Evolutionary conservation across 345 rosid species (phyloP), one percentile per base, ranked within the genome.

Genomic region (Euphorbia tirucalli): DNA sequence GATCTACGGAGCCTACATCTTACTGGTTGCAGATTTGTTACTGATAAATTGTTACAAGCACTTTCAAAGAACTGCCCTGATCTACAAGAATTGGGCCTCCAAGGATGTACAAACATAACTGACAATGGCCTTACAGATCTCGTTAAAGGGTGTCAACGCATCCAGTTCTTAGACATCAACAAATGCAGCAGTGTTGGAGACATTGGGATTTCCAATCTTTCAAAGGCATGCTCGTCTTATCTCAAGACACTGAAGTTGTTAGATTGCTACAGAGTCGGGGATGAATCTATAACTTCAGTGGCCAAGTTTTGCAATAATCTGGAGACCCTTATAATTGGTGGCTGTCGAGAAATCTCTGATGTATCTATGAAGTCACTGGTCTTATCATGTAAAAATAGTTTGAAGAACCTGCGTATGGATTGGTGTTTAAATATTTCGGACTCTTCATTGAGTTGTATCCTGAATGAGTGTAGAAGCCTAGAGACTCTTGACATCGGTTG

Each of bases 401-500:
- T 92, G 78, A 92, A 81, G 86, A 88, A 80, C 67, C 70, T 94
- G 85, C 84, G 93, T 68, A 90, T 95, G 99, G 96, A 92, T 71
- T 92, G 99, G 97, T 95, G 99, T 80, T 79, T 81, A 72, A 90
- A 85, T 77, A 62, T 90, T 71, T 85, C 97, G 0, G 92, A 95
- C 80, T 81, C 87, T 61, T 85, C 99, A 35, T 61, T 95, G 69
- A 83, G 82, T 69, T 85, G 83, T 74, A 80, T 92, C 73, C 82
- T 95, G 69, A 44, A 74, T 27, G 85, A 84, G 73, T 95, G 99
- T 85, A 77, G 76, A 80, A 86, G 79, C 71, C 81, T 95, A 43
- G 99, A 92, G 84, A 93, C 89, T 72, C 92, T 92, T 59, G 97
- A 90, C 75, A 82, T 92, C 13, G 91, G 96, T 13, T 95, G 97